Evolutionary conservation across 768 basidiomycete species (phyloP).

Genomic region (Leccinum barrowsii): DNA sequence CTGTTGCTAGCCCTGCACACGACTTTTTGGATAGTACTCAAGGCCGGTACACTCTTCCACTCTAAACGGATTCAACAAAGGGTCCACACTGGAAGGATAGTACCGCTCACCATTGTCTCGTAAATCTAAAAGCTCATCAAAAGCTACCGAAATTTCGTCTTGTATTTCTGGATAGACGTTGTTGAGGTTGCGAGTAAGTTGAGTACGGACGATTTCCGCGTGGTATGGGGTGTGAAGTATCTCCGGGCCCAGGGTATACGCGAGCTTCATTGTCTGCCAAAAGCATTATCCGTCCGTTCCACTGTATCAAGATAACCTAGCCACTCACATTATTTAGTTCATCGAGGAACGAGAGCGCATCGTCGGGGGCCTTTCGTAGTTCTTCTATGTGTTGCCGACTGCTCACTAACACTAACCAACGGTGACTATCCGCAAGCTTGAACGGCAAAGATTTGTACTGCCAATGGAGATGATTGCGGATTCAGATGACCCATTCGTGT

Average conservation of each 20-base stretch:
- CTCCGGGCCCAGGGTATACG: conserved; percentile 38
- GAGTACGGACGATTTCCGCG: conserved; percentile 23
- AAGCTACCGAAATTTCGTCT: conserved; percentile 36
- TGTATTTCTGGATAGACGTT: conserved; percentile 27
- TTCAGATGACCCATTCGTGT: background rate
- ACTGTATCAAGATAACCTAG: background rate
- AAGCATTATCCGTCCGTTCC: background rate
- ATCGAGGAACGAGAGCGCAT: conserved; percentile 35
- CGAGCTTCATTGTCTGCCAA: conserved; percentile 34
- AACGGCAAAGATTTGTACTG: conserved; percentile 31
- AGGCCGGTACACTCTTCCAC: conserved; percentile 35
- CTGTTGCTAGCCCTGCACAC: conserved; percentile 35
- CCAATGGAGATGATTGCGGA: background rate
- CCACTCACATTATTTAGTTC: conserved; percentile 33
- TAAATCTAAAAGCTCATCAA: conserved; percentile 35
- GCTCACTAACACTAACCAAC: conserved; percentile 40
- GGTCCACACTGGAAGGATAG: background rate
- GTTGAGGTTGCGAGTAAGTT: conserved; percentile 40
- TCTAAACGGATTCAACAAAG: conserved; percentile 23
- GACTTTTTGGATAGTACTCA: conserved; percentile 21
- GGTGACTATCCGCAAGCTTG: conserved; percentile 26
- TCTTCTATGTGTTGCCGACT: conserved; percentile 36
- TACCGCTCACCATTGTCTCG: conserved; percentile 11
- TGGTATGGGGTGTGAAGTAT: conserved; percentile 33
- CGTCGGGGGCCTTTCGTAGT: conserved; percentile 38